phyloP scores from a whole-genome alignment of 768 basidiomycete genomes.

The Boletales sp. region DNA sequence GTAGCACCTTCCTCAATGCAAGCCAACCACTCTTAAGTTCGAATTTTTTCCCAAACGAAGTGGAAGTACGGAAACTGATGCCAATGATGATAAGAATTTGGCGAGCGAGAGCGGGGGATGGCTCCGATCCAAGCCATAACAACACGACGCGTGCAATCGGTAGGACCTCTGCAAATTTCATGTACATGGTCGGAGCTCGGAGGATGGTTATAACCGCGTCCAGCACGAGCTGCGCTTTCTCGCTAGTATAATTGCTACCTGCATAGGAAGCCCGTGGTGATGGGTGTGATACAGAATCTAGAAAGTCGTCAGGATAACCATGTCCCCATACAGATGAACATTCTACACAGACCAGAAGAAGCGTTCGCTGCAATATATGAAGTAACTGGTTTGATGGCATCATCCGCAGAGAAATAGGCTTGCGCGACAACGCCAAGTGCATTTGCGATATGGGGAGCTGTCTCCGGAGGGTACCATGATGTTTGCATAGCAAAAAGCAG shows the following conservation, averaged over 20 bases:
- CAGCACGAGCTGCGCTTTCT: slow-evolving; percentile 69
- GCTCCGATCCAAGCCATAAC: slow-evolving; percentile 76
- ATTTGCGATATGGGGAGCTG: slow-evolving; percentile 46
- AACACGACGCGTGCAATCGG: slow-evolving; percentile 78
- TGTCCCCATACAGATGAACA: not conserved
- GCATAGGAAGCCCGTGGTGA: slow-evolving; percentile 14
- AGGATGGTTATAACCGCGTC: slow-evolving; percentile 61
- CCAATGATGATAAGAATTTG: slow-evolving; percentile 60
- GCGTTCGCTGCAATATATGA: slow-evolving; percentile 83
- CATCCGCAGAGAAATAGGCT: slow-evolving; percentile 67
- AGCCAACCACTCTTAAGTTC: slow-evolving; percentile 85
- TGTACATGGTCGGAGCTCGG: slow-evolving; percentile 51
- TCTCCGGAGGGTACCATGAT: slow-evolving; percentile 63
- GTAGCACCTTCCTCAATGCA: slow-evolving; percentile 64
- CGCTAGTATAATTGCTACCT: slow-evolving; percentile 28
- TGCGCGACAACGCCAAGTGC: slow-evolving; percentile 60
- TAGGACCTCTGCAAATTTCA: slow-evolving; percentile 68
- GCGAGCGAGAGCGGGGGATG: slow-evolving; percentile 53
- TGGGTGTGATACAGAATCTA: slow-evolving; percentile 4
- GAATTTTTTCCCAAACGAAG: slow-evolving; percentile 75
- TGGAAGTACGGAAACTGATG: slow-evolving; percentile 49
- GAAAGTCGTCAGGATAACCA: not conserved
- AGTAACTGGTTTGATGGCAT: slow-evolving; percentile 79
- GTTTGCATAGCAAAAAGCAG: slow-evolving; percentile 81
- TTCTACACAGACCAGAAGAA: slow-evolving; percentile 49